Evolutionary conservation across 345 rosid genomes (phyloP), one percentile per base, ranked within the genome.

Genomic region (Crucihimalaya himalaica): DNA sequence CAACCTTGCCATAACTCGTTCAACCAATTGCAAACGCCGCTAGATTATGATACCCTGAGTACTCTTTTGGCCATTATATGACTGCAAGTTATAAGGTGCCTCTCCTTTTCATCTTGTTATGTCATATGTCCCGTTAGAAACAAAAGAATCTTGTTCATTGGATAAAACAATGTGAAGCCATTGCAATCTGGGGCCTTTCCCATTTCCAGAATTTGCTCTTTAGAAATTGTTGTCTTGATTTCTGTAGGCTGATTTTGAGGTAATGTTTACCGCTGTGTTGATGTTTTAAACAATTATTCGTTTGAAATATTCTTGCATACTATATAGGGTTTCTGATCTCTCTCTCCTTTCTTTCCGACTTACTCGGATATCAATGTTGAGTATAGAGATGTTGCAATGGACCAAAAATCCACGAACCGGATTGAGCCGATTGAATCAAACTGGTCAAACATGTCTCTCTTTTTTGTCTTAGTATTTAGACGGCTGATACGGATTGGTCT

Each of bases 101-200:
- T 69, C 67, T 37, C 45, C 21, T 66, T 35, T 66, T 28, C 13
- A 29, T 58, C 45, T 48, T 45, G 35, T 27, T 15, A 6, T 55
- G 67, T 57, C 67, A 48, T 74, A 39, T 43, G 58, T 73, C 39
- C 35, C 29, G 28, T 19, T 16, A 60, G 50, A 34, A 68, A 53
- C 74, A 53, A 14, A 68, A 68, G 40, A 61, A 53, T 21, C 57
- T 31, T 69, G 63, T 61, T 68, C 27, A 61, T 75, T 53, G 20
- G 64, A 60, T 60, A 59, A 31, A 60, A 61, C 48, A 75, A 40
- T 51, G 56, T 25, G 40, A 75, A 51, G 63, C 57, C n/a, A 48
- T 51, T 57, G 72, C 6, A 8, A 64, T 52, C 18, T 40, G 63
- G 8, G 4, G 55, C 53, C 18, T 54, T 63, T 54, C 27, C 46